Percentiles rank a stretch among this genome's conserved stretches.
Conservation (phyloP, 2,329 filamentous ascomycete species). For the Graphilbum sp. region DNA sequence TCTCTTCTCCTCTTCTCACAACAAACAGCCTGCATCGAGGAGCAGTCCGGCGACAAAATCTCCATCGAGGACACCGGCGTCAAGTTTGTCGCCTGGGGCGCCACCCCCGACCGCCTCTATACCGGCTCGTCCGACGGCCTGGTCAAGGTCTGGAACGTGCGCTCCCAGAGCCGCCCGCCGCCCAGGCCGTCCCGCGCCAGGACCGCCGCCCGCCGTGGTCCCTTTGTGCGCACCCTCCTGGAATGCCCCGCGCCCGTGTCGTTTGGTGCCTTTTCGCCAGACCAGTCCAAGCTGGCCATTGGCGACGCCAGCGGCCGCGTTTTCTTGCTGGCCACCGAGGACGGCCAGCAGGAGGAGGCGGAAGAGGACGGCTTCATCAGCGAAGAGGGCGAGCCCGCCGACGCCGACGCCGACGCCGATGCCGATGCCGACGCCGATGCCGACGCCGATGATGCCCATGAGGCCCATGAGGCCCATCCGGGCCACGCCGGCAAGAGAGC, state of each 20-base stretch:
- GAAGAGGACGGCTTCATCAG: conserved; percentile 8
- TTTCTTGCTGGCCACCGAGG: conserved; percentile 34
- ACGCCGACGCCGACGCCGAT: conserved; percentile 4
- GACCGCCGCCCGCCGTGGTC: conserved; percentile 10
- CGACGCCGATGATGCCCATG: too few relatives aligned
- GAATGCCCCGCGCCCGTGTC: conserved; percentile 39
- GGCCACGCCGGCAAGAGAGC: too few relatives aligned
- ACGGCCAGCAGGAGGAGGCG: conserved; percentile 20
- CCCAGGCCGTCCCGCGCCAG: too few relatives aligned
- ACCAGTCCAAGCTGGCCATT: conserved; percentile 36
- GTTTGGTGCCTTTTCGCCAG: conserved; percentile 40
- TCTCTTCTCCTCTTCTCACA: too few relatives aligned
- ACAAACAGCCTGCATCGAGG: conserved; percentile 15
- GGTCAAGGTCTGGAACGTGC: conserved; percentile 47
- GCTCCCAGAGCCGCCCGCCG: too few relatives aligned
- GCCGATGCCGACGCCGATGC: not conserved
- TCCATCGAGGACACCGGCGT: conserved; percentile 40
- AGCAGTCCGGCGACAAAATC: conserved; percentile 7
- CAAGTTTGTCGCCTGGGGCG: conserved; percentile 47
- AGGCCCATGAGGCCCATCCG: too few relatives aligned
- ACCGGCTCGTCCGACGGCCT: conserved; percentile 47
- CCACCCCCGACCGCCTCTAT: conserved; percentile 39
- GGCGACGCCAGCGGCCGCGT: conserved; percentile 46
- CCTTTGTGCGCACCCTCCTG: conserved; percentile 36
- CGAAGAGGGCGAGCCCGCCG: conserved; percentile 1